Evolutionary conservation across 768 basidiomycete species (phyloP), one percentile per base, ranked within the genome.

Genomic region (Fomitopsis serialis): DNA sequence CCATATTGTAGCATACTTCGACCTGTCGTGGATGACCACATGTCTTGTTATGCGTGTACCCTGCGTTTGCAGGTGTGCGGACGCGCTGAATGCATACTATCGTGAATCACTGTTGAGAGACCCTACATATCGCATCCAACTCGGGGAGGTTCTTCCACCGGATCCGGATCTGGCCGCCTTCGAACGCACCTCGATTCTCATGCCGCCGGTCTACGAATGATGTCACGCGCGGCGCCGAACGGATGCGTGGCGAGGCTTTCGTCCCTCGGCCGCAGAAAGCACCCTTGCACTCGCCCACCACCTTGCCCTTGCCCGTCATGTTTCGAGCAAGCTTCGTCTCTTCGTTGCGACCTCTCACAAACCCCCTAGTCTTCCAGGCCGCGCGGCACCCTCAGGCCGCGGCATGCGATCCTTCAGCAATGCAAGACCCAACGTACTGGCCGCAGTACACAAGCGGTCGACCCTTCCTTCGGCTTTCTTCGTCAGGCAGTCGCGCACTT

Each of bases 401-500:
- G 1, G 51, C 55, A 10, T 68, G 27, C 65, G 68, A 22, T 66
- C 60, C 22, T 72, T 66, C 54, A 73, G 68, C 58, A 63, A 58
- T 27, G 55, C 67, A 23, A 62, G 68, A 29, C 66, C 64, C 15
- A 72, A 62, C 54, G 57, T 69, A 8, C 59, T 63, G 40, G 62
- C 68, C 48, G 53, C 65, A 2, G 48, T 70, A 45, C 68, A 61
- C 52, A 70, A 68, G 37, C 65, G 65, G 7, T 49, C 55, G 10
- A 53, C 58, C 24, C 58, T 55, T 21, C 61, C 65, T 21, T 57
- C 65, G 2, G 53, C 59, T 42, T 54, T 58, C 15, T 65, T 66
- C 42, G 58, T 54, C 43, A 64, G 59, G 48, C 64, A 64, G 32
- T 70, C 77, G 29, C 74, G 85, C n/a, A 66, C 75, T 11, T 67